Base-by-base conservation (phyloP, 257 asterid species). In the Gardenia jasminoides region DNA sequence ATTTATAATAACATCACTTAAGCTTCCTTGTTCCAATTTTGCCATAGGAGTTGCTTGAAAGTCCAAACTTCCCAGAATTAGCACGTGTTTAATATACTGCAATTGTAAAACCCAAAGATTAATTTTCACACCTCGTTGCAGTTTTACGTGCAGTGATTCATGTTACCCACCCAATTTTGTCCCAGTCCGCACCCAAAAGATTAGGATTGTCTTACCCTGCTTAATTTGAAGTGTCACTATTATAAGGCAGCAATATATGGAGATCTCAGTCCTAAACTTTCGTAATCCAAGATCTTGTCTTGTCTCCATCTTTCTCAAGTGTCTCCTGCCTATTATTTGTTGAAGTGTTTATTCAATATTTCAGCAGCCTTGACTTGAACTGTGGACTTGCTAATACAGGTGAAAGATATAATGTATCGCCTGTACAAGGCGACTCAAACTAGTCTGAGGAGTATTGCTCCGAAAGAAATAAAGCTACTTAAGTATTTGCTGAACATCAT, bases 381-480 rank as follows among this genome's bases (percentile, higher is more conserved):
- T n/a, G 46, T 67, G 43, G 56, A 50, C 68, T 46, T 44, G 15
- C 54, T 70, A 56, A 61, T 78, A 81, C 89, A 94, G 99, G 97
- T 90, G 81, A 94, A 91, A 87, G 98, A 90, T 39, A 91, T 94
- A 79, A 94, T 94, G 99, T 88, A 93, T 81, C 90, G 84, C 43
- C 83, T 94, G 59, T 93, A 93, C 90, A 94, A 91, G 86, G 89
- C 98, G 69, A 89, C 98, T 59, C 93, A 94, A 58, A 91, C 91
- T 83, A 91, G 96, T 83, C 71, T 94, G 77, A 93, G 90, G 84
- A 94, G 94, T 80, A 93, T 93, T 78, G 88, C 85, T 56, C 99
- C 99, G 26, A 91, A 93, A 86, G 99, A 94, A 89, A 92, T 94
- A 58, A 93, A 93, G 78, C 80, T 93, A 70, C 91, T 94, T 46